phyloP scores from a whole-genome alignment of 257 asterid species.

The Gynochthodes officinalis region DNA sequence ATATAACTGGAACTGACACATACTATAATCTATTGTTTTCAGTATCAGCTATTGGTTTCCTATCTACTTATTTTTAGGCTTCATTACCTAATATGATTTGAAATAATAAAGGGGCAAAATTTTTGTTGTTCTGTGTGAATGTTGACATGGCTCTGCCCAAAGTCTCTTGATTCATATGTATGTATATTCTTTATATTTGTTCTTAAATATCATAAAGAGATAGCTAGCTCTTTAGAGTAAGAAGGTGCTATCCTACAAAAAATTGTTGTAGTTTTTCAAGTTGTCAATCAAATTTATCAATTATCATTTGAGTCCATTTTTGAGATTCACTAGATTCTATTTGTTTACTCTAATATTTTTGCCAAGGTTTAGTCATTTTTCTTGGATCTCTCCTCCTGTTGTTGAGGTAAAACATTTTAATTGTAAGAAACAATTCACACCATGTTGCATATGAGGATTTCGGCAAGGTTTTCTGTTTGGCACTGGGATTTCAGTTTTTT shows the following conservation, averaged over 20 bases:
- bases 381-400: neutral
- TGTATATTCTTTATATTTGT: neutral
- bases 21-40: neutral
- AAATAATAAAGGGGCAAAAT: neutral
- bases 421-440: neutral
- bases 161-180: neutral
- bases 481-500: too few relatives aligned
- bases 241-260: too few relatives aligned
- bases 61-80: neutral
- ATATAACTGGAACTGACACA: neutral
- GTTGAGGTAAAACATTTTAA: too few relatives aligned
- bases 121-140: neutral
- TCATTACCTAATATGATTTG: neutral
- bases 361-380: neutral
- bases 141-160: neutral
- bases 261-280: neutral
- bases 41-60: neutral
- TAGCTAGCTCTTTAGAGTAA: neutral
- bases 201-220: neutral
- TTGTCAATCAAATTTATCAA: neutral
- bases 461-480: neutral
- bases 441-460: neutral
- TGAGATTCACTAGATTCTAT: neutral
- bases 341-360: neutral
- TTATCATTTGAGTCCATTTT: neutral